phyloP scores from a whole-genome alignment of 441 rosid genomes.

The Adansonia grandidieri region DNA sequence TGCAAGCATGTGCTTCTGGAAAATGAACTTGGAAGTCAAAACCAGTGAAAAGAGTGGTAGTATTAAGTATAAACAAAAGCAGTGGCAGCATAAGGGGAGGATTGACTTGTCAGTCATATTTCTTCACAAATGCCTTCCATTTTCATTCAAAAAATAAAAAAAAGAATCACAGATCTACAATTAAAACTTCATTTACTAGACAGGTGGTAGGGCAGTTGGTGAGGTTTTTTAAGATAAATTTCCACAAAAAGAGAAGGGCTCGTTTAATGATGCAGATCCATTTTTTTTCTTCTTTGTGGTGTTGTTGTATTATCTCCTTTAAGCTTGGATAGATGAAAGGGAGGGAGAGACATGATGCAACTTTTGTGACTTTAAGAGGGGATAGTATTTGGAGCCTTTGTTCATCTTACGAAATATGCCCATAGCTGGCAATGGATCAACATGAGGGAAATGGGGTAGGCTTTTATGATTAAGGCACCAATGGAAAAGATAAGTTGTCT shows the following conservation, averaged over 20 bases:
- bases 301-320: background rate
- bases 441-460: constrained; percentile 11
- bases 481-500: background rate
- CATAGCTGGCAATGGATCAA: constrained; percentile 27
- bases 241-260: background rate
- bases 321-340: background rate
- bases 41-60: background rate
- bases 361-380: background rate
- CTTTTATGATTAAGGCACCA: constrained; percentile 17
- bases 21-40: background rate
- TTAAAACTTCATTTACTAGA: background rate
- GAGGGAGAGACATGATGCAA: constrained; percentile 9
- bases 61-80: background rate
- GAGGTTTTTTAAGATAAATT: constrained; percentile 10
- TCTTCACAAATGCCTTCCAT: too few species aligned
- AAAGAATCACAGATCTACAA: background rate
- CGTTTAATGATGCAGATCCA: constrained; percentile 9
- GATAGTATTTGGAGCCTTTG: background rate
- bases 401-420: background rate
- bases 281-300: background rate
- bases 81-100: background rate
- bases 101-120: background rate
- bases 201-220: constrained; percentile 1
- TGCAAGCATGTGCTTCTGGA: constrained; percentile 19
- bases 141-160: background rate